These are phyloP conservation scores for Guillardia theta DNA, from an alignment of 78 protist species.

Conservation along the genomic window DNA sequence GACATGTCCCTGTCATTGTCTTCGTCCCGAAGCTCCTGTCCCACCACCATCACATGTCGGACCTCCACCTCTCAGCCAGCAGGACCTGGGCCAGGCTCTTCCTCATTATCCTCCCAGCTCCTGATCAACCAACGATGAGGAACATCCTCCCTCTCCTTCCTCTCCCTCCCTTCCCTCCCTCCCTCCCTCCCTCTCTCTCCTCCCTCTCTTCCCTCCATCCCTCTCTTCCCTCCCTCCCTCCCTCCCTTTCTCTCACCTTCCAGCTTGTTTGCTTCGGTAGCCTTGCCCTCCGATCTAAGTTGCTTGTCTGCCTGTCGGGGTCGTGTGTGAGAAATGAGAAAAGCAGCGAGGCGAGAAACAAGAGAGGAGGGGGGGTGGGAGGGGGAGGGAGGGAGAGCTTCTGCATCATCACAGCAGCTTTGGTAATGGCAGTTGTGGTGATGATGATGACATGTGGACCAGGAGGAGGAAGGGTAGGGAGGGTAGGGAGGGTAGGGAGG, in stretches of 20 bases:
- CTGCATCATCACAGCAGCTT: neutral
- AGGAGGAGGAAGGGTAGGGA: neutral
- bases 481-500: neutral
- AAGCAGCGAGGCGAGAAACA: neutral
- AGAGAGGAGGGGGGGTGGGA: neutral
- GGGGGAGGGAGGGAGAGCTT: neutral
- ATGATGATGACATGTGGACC: neutral
- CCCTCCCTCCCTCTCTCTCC: neutral
- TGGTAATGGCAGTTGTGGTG: neutral
- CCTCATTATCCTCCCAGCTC: conserved; percentile 5
- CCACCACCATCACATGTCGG: too few relatives aligned
- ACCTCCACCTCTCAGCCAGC: too few relatives aligned
- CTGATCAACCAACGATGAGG: too few relatives aligned
- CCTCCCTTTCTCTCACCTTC: neutral
- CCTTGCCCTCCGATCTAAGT: neutral
- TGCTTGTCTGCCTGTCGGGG: neutral
- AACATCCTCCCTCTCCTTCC: neutral
- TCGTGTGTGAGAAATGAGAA: neutral
- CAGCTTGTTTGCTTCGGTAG: neutral
- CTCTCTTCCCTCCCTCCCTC: neutral
- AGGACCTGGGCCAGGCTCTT: neutral
- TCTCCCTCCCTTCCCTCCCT: neutral
- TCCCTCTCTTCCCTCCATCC: neutral
- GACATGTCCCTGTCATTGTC: neutral
- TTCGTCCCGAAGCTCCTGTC: neutral